phyloP scores from a whole-genome alignment of 306 rosid genomes.

The Acacia crassicarpa region DNA sequence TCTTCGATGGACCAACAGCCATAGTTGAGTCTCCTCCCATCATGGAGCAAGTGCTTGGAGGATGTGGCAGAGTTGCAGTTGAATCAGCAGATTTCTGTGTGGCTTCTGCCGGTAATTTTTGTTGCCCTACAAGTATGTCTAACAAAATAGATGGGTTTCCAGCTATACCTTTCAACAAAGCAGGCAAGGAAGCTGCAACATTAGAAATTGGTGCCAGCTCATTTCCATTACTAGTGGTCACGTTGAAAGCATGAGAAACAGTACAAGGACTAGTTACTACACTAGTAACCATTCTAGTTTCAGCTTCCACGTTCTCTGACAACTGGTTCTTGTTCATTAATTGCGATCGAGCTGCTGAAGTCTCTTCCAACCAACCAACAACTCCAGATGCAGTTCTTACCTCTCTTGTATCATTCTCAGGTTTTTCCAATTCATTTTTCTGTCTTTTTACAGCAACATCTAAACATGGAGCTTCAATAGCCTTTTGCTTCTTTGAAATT shows the following conservation, averaged over 20 bases:
- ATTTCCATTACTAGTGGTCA: conserved; percentile 42
- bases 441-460: conserved; percentile 70
- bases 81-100: conserved; percentile 52
- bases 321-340: conserved; percentile 48
- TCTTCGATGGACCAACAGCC: conserved; percentile 45
- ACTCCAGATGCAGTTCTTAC: conserved; percentile 40
- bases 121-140: conserved; percentile 61
- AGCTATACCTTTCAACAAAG: conserved; percentile 59
- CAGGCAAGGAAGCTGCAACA: conserved; percentile 52
- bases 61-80: conserved; percentile 27
- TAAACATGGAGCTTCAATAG: conserved; percentile 49
- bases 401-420: conserved; percentile 42
- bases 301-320: conserved; percentile 44
- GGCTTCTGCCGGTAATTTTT: conserved; percentile 56
- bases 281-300: conserved; percentile 40
- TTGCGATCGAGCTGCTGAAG: conserved; percentile 43
- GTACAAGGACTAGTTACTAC: conserved; percentile 34
- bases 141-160: conserved; percentile 80
- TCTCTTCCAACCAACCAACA: conserved; percentile 84
- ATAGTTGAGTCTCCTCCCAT: conserved; percentile 50
- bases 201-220: conserved; percentile 45
- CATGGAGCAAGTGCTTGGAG: conserved; percentile 36
- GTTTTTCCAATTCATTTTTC: conserved; percentile 50
- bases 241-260: conserved; percentile 32
- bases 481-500: conserved; percentile 73